These are phyloP conservation scores for Colletotrichum sojae DNA, from an alignment of 2,329 filamentous ascomycete genomes.

Conservation along the genomic window DNA sequence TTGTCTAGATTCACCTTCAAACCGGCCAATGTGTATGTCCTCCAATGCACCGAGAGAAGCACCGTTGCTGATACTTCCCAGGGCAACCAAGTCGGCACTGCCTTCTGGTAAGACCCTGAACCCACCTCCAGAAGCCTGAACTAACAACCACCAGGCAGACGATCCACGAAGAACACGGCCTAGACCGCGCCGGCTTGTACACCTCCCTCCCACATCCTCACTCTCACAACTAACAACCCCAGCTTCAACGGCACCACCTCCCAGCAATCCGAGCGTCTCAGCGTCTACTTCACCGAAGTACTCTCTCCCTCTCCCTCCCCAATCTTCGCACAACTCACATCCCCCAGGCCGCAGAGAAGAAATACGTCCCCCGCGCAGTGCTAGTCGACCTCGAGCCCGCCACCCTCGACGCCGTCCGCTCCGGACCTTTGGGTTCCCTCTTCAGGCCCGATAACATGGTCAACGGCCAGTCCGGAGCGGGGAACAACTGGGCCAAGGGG, in stretches of 20 bases:
- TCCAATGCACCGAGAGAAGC: slow-evolving; percentile 39
- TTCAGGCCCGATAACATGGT: slow-evolving; percentile 99
- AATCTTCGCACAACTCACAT: background rate
- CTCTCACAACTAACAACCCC: slow-evolving; percentile 34
- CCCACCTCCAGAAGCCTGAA: background rate
- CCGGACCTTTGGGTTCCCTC: slow-evolving; percentile 97
- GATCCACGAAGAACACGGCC: slow-evolving; percentile 92
- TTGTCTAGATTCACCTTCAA: slow-evolving; percentile 91
- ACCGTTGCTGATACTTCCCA: slow-evolving; percentile 54
- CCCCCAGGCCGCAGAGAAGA: slow-evolving; percentile 89
- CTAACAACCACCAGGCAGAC: slow-evolving; percentile 70
- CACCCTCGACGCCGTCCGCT: slow-evolving; percentile 99
- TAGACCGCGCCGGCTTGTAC: slow-evolving; percentile 94
- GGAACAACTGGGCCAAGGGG: slow-evolving; percentile 99
- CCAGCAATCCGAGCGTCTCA: slow-evolving; percentile 99
- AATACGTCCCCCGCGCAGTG: slow-evolving; percentile 99
- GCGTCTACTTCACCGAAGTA: slow-evolving; percentile 94
- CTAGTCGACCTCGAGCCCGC: slow-evolving; percentile 99
- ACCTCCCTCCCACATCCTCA: background rate
- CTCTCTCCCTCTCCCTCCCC: slow-evolving; percentile 45
- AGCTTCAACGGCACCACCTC: slow-evolving; percentile 98
- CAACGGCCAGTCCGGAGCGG: slow-evolving; percentile 98
- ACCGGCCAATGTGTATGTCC: slow-evolving; percentile 93
- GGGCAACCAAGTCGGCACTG: slow-evolving; percentile 99
- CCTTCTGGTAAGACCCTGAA: slow-evolving; percentile 85